Conservation (phyloP, 2,329 filamentous ascomycete genomes). For the Ceratocystis variospora region DNA sequence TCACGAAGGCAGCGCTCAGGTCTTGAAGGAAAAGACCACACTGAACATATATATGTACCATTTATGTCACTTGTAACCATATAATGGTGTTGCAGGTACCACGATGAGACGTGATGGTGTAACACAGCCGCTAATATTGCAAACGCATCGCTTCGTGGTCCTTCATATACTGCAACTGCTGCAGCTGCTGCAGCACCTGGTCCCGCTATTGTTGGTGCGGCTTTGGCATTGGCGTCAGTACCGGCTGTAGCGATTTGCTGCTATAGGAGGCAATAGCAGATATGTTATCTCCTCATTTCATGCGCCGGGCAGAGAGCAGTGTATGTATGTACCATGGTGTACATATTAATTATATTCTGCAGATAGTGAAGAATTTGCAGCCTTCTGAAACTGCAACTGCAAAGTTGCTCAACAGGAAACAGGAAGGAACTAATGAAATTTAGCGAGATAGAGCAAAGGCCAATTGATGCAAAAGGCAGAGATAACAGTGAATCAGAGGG, state of each 20-base stretch:
- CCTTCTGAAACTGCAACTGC: background rate
- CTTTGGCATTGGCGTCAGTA: no score
- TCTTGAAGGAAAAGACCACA: background rate
- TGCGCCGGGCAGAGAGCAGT: background rate
- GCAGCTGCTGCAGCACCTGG: background rate
- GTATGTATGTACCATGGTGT: background rate
- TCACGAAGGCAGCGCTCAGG: background rate
- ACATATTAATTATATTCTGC: background rate
- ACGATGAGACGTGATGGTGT: slow-evolving; percentile 6
- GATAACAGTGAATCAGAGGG: background rate
- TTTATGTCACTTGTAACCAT: background rate
- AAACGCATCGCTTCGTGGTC: background rate
- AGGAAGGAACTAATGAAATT: background rate
- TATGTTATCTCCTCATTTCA: background rate
- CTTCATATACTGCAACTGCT: background rate
- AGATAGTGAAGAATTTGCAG: background rate
- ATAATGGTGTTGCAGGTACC: background rate
- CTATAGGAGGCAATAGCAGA: background rate
- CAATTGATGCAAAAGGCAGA: background rate
- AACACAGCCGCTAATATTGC: background rate
- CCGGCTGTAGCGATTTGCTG: background rate
- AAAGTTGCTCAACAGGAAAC: slow-evolving; percentile 6
- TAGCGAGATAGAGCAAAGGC: background rate
- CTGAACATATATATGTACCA: background rate
- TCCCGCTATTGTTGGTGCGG: background rate